Conservation (phyloP, 2,329 filamentous ascomycete species). For the Chaetomiaceae sp. region DNA sequence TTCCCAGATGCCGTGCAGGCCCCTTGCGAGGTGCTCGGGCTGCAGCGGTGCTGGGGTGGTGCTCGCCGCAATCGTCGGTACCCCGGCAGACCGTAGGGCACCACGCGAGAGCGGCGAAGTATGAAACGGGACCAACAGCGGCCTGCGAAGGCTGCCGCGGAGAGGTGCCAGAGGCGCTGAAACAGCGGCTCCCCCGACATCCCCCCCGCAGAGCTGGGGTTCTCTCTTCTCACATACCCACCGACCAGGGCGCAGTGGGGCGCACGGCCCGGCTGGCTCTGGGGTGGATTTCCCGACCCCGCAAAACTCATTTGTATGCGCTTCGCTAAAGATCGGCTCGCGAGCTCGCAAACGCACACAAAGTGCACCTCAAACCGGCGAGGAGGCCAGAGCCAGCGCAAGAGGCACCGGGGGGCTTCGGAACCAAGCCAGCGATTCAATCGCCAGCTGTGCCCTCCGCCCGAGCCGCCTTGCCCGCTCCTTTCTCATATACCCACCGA, state of each 20-base stretch:
- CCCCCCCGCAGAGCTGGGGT: too few species aligned
- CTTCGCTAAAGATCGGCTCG: neutral
- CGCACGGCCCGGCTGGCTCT: neutral
- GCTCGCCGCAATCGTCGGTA: constrained; percentile 9
- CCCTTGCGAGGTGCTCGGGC: neutral
- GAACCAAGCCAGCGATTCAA: too few species aligned
- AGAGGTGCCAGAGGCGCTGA: too few species aligned
- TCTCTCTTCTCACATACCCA: neutral
- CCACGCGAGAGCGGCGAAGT: constrained; percentile 3
- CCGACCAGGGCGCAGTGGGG: neutral
- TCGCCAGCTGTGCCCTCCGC: too few species aligned
- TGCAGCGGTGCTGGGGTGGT: constrained; percentile 5
- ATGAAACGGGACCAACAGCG: constrained; percentile 2
- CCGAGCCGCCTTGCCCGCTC: too few species aligned
- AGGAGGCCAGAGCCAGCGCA: too few species aligned
- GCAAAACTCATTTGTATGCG: neutral
- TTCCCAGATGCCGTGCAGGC: constrained; percentile 1
- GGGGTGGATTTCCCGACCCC: neutral
- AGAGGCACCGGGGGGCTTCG: too few species aligned
- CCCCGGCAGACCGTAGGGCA: constrained; percentile 6
- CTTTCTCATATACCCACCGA: neutral
- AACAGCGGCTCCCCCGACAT: too few species aligned
- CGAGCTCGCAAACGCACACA: neutral
- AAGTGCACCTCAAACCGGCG: too few species aligned
- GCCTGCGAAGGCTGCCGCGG: constrained; percentile 1